Evolutionary conservation across 2,329 filamentous ascomycete genomes (phyloP).

Genomic region (Acrocalymma vagum): DNA sequence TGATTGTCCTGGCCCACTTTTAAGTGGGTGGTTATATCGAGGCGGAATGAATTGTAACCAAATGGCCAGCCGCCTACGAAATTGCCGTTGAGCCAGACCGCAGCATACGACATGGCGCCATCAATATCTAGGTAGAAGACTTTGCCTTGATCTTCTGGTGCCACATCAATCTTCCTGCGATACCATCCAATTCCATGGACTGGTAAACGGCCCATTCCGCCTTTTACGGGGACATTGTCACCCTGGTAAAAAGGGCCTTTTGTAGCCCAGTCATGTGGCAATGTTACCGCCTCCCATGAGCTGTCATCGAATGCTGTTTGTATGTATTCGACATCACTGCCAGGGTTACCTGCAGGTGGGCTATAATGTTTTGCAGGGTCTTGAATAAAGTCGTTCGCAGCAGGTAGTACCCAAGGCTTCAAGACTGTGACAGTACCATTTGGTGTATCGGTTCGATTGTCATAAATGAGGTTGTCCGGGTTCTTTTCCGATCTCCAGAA

Average conservation of each 20-base stretch:
- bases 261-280: conserved; percentile 61
- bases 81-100: conserved; percentile 59
- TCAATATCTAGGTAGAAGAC: conserved; percentile 57
- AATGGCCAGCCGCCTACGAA: conserved; percentile 62
- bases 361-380: conserved; percentile 37
- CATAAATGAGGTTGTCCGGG: conserved; percentile 44
- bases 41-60: conserved; percentile 58
- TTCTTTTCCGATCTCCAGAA: conserved; percentile 45
- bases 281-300: conserved; percentile 48
- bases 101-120: conserved; percentile 60
- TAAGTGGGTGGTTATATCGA: conserved; percentile 57
- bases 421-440: conserved; percentile 22
- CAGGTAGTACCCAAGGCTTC: conserved; percentile 52
- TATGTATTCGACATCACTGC: conserved; percentile 33
- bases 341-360: conserved; percentile 27
- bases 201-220: conserved; percentile 56
- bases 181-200: conserved; percentile 62
- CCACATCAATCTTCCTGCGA: conserved; percentile 48
- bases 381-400: conserved; percentile 49
- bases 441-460: conserved; percentile 20
- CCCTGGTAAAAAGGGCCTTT: conserved; percentile 51
- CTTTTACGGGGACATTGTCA: conserved; percentile 34
- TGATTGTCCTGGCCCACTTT: conserved; percentile 43
- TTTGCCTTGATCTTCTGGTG: conserved; percentile 39
- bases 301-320: conserved; percentile 47